Conservation (phyloP, 2,329 filamentous ascomycete genomes). For the Fusarium ramigenum region DNA sequence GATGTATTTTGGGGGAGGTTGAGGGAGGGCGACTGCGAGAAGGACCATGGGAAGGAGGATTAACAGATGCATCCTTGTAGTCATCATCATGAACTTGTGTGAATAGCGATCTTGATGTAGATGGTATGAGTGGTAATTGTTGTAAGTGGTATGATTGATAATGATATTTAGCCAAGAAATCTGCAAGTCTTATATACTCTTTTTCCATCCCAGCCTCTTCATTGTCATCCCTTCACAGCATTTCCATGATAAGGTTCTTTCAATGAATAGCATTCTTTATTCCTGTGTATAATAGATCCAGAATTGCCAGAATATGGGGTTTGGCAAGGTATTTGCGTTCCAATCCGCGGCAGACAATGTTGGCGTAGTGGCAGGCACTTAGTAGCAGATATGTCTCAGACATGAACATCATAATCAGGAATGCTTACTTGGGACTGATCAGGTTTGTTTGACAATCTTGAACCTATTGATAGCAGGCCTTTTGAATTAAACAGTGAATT, state of each 20-base stretch:
- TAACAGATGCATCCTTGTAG: constrained; percentile 12
- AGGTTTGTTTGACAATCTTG: background rate
- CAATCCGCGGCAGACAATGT: constrained; percentile 14
- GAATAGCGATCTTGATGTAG: rapidly evolving
- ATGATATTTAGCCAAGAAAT: background rate
- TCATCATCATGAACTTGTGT: no score
- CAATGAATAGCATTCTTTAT: background rate
- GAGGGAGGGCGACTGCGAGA: constrained; percentile 21
- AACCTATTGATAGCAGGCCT: background rate
- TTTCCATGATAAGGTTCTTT: background rate
- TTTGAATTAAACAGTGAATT: background rate
- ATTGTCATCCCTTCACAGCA: background rate
- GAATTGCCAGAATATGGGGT: background rate
- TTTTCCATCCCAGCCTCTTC: background rate
- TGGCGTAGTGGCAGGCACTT: background rate
- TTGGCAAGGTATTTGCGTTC: background rate
- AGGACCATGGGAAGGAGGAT: constrained; percentile 38
- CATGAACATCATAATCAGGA: background rate
- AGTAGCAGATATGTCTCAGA: constrained; percentile 9
- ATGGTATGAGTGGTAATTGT: background rate
- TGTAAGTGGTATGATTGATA: background rate
- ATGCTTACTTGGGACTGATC: background rate
- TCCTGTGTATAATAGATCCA: background rate
- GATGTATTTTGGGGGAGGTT: constrained; percentile 37
- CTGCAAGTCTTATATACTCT: constrained; percentile 9